Conservation (phyloP, 495 filamentous ascomycete genomes). For the Tuber calosporum region DNA sequence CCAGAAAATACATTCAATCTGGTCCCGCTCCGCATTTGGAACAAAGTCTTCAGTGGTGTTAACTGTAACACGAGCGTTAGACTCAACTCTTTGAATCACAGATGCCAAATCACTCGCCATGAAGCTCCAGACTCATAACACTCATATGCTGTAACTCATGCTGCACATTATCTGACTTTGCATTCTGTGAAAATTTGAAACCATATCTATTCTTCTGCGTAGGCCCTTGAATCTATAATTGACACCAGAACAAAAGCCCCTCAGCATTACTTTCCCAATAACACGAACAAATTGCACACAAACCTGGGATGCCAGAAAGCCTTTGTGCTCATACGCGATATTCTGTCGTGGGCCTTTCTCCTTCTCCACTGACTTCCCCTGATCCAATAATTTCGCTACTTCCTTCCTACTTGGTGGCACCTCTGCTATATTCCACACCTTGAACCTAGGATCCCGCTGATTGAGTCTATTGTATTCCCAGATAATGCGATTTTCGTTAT, state of each 20-base stretch:
- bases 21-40: constrained; percentile 83
- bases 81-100: not conserved
- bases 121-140: constrained; percentile 90
- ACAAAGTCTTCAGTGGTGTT: constrained; percentile 74
- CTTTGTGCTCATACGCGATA: not conserved
- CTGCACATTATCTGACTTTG: constrained; percentile 64
- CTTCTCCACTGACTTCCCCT: constrained; percentile 39
- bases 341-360: constrained; percentile 17
- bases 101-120: constrained; percentile 43
- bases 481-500: constrained; percentile 51
- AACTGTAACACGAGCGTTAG: constrained; percentile 44
- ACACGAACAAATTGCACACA: constrained; percentile 6
- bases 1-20: constrained; percentile 88
- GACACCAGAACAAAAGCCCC: not conserved
- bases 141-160: constrained; percentile 93
- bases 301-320: constrained; percentile 27
- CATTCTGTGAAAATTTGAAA: constrained; percentile 79
- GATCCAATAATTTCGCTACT: constrained; percentile 60
- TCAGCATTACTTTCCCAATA: constrained; percentile 12
- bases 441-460: constrained; percentile 45
- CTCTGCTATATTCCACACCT: constrained; percentile 57
- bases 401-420: constrained; percentile 64
- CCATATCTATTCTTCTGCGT: constrained; percentile 79
- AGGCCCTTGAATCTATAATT: constrained; percentile 69
- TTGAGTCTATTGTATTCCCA: constrained; percentile 48